Evolutionary conservation across 2,329 filamentous ascomycete genomes (phyloP), one percentile per base, ranked within the genome.

Genomic region (Gyromitra esculenta): DNA sequence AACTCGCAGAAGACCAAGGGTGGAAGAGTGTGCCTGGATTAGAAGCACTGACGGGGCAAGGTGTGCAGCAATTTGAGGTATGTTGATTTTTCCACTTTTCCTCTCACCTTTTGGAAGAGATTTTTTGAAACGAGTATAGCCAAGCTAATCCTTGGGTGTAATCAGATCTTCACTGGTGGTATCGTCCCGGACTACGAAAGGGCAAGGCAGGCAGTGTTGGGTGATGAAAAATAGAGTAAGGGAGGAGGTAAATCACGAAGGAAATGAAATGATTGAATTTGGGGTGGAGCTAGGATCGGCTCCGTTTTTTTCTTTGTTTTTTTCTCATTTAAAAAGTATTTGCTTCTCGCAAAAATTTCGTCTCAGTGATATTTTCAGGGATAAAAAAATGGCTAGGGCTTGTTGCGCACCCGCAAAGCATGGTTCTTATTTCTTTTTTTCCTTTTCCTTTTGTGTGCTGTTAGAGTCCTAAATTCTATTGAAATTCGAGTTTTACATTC

Each of bases 1-100:
- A 92, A 82, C 85, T 97, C 82, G 95, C 94, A 1, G 87, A 90
- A 80, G 88, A 91, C 80, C 88, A 88, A 11, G 91, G 91, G 1
- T 99, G 96, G 96, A 87, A 85, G 72, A 93, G 91, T 1, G 91
- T 98, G 78, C 91, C 93, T 6, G 96, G 96, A 0, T 84, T 97
- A 50, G 96, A 99, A 83, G 94, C 96, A 39, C 86, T 99, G 71
- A 90, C 94, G 77, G 93, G 92, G 4, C 96, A 99, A 57, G 78
- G 78, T 50, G 78, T 79, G 7, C 68, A 63, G 25, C 77, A 79
- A 48, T 79, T 79, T 73, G 77, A 79, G 77, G 65, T 79, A 59
- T 48, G 57, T n/a, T 41, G 25, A 8, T n/a, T n/a, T 48, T 31
- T 11, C n/a, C 11, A 5, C 8, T 41, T 18, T n/a, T 18, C 11